A percentile compares a stretch with the other conserved stretches of the same genome.
Conservation (phyloP, 2,329 filamentous ascomycete genomes). For the Stagonosporopsis vannaccii region DNA sequence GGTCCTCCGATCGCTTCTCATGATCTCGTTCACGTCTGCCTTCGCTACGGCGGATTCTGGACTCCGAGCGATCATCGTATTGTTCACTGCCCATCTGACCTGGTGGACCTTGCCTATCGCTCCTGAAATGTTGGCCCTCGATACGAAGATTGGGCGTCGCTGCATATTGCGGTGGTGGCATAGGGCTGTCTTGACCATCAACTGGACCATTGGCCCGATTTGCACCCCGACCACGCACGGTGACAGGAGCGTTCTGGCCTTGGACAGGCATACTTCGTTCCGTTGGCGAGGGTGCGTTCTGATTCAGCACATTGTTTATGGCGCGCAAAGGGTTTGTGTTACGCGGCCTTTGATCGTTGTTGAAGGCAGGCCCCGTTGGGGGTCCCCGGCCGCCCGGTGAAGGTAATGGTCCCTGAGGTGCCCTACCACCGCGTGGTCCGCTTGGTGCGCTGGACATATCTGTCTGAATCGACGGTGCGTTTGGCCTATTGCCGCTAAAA, state of each 20-base stretch:
- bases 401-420: conserved; percentile 33
- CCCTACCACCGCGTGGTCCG: conserved; percentile 43
- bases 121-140: conserved; percentile 34
- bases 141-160: conserved; percentile 33
- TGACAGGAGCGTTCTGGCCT: conserved; percentile 27
- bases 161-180: conserved; percentile 35
- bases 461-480: conserved; percentile 35
- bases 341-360: conserved; percentile 35
- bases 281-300: conserved; percentile 29
- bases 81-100: conserved; percentile 26
- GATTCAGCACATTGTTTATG: conserved; percentile 42
- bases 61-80: conserved; percentile 39
- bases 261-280: conserved; percentile 30
- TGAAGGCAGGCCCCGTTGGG: conserved; percentile 45
- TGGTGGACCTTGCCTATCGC: conserved; percentile 26
- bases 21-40: conserved; percentile 33
- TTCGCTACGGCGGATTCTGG: conserved; percentile 38
- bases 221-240: conserved; percentile 44
- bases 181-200: conserved; percentile 27
- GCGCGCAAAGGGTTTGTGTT: conserved; percentile 31
- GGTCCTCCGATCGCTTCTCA: conserved; percentile 39
- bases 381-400: conserved; percentile 41
- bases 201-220: conserved; percentile 34
- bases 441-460: conserved; percentile 45
- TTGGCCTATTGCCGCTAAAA: conserved; percentile 9